Evolutionary conservation across 2,329 filamentous ascomycete genomes (phyloP).

Genomic region (Aspergillus sp.): DNA sequence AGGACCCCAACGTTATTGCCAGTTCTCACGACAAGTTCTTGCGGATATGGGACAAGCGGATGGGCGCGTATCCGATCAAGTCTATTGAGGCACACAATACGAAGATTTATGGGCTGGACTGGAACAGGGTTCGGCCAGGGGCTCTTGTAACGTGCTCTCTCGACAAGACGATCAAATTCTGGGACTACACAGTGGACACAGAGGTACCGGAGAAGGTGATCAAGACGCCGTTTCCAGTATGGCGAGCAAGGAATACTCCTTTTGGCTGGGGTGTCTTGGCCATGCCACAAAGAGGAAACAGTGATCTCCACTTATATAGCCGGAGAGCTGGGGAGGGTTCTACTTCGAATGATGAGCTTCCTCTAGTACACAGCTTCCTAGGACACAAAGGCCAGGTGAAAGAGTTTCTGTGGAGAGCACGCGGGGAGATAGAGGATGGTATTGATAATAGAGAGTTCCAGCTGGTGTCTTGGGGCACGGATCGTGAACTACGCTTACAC

Average conservation of each 20-base stretch:
- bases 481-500: slow-evolving; percentile 78
- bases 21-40: slow-evolving; percentile 87
- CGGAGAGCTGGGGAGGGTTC: slow-evolving; percentile 51
- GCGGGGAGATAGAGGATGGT: slow-evolving; percentile 68
- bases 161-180: slow-evolving; percentile 90
- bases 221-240: slow-evolving; percentile 80
- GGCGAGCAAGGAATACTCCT: slow-evolving; percentile 86
- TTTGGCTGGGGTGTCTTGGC: slow-evolving; percentile 84
- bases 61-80: slow-evolving; percentile 72
- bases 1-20: slow-evolving; percentile 81
- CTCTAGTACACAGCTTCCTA: slow-evolving; percentile 54
- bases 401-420: slow-evolving; percentile 85
- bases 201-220: slow-evolving; percentile 75
- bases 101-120: slow-evolving; percentile 94
- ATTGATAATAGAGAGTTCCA: slow-evolving; percentile 87
- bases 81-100: slow-evolving; percentile 87
- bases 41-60: slow-evolving; percentile 86
- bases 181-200: slow-evolving; percentile 71
- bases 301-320: slow-evolving; percentile 82
- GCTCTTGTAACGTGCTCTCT: slow-evolving; percentile 84
- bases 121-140: slow-evolving; percentile 75
- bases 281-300: slow-evolving; percentile 89
- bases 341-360: slow-evolving; percentile 37
- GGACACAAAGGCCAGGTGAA: slow-evolving; percentile 70
- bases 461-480: slow-evolving; percentile 87